Evolutionary conservation across 768 basidiomycete species (phyloP).

Genomic region (Kwoniella newhampshirensis): DNA sequence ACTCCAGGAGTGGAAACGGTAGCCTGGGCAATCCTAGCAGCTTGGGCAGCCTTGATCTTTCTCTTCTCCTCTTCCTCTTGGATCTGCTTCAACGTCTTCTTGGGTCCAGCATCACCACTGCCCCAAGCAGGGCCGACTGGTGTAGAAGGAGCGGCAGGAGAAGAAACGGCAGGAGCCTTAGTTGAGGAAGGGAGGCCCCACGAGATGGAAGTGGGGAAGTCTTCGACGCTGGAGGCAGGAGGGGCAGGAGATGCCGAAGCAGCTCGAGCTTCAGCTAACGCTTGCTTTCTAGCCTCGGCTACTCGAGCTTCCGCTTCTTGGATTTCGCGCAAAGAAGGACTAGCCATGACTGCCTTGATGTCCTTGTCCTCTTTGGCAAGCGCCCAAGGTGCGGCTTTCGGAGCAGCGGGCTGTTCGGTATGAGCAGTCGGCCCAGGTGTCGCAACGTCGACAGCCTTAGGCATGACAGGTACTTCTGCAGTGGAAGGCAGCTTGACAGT

Average conservation of each 20-base stretch:
- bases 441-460: conserved; percentile 24
- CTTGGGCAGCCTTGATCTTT: conserved; percentile 60
- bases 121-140: conserved; percentile 62
- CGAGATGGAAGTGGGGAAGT: conserved; percentile 56
- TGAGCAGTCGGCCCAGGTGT: conserved; percentile 15
- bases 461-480: conserved; percentile 1
- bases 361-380: conserved; percentile 62
- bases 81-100: conserved; percentile 98
- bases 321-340: conserved; percentile 83
- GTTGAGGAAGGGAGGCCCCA: conserved; percentile 58
- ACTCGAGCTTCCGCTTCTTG: conserved; percentile 88
- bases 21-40: conserved; percentile 60
- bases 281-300: conserved; percentile 69
- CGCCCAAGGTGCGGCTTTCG: conserved; percentile 52
- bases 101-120: conserved; percentile 60
- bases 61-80: conserved; percentile 93
- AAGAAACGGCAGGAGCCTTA: conserved; percentile 62
- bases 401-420: conserved; percentile 21
- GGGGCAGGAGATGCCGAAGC: conserved; percentile 53
- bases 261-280: conserved; percentile 67
- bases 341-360: conserved; percentile 50
- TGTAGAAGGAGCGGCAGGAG: conserved; percentile 57
- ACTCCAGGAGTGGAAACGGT: conserved; percentile 46
- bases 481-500: conserved; percentile 11
- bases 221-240: conserved; percentile 24